These are phyloP conservation scores for Penicillium daleae DNA, from an alignment of 495 filamentous ascomycete genomes.

Conservation along the genomic window DNA sequence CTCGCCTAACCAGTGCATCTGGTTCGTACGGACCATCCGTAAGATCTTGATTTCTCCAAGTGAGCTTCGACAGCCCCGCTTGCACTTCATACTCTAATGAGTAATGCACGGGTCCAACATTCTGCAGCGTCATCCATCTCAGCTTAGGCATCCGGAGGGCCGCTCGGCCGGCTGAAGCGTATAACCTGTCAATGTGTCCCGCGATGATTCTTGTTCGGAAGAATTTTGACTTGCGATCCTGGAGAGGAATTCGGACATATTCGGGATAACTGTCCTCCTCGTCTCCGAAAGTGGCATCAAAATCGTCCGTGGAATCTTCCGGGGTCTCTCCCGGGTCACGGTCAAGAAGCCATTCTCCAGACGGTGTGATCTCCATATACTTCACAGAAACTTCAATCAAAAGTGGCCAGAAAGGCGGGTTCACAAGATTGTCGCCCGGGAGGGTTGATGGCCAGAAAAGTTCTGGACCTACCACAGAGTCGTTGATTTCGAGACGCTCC, in stretches of 20 bases:
- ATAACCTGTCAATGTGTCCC: neutral
- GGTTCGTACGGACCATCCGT: neutral
- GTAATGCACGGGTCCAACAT: neutral
- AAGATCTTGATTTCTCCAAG: neutral
- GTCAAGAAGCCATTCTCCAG: neutral
- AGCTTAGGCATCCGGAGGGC: neutral
- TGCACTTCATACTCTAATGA: neutral
- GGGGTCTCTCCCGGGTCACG: neutral
- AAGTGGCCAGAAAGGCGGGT: neutral
- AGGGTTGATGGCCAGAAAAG: neutral
- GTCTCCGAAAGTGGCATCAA: neutral
- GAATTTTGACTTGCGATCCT: neutral
- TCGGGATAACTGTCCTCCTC: neutral
- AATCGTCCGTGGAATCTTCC: neutral
- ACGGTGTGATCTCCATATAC: neutral
- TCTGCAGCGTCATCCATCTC: neutral
- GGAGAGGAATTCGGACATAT: neutral
- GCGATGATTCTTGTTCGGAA: neutral
- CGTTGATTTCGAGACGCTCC: neutral
- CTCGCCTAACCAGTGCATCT: neutral
- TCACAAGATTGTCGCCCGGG: neutral
- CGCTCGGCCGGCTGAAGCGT: neutral
- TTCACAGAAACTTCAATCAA: neutral
- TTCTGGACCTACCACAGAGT: neutral
- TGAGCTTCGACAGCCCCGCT: neutral